Evolutionary conservation across 2,329 filamentous ascomycete species (phyloP).

Genomic region (Pyrenochaeta sp.): DNA sequence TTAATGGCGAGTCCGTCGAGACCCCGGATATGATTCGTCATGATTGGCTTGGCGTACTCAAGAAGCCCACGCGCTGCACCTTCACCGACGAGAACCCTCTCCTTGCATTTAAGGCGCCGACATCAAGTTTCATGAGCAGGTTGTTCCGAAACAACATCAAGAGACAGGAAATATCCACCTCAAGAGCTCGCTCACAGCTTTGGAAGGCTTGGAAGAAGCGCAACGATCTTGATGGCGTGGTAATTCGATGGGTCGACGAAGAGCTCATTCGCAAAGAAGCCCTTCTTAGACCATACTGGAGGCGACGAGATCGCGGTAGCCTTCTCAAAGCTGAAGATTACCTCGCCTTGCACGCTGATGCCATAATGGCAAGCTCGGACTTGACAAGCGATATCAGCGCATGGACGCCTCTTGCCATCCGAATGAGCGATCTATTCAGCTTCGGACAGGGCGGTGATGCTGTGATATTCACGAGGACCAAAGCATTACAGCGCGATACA

Average conservation of each 20-base stretch:
- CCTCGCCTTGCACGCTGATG: constrained; percentile 55
- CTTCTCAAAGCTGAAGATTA: constrained; percentile 50
- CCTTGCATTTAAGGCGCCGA: constrained; percentile 54
- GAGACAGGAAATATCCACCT: constrained; percentile 49
- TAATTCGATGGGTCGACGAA: constrained; percentile 53
- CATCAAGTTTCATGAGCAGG: constrained; percentile 43
- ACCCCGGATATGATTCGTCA: constrained; percentile 65
- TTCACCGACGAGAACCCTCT: constrained; percentile 62
- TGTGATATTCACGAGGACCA: constrained; percentile 59
- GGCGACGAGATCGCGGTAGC: constrained; percentile 48
- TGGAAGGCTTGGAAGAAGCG: constrained; percentile 54
- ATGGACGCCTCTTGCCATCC: constrained; percentile 62
- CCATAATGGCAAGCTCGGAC: constrained; percentile 62
- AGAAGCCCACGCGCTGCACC: constrained; percentile 49
- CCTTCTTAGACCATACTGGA: constrained; percentile 50
- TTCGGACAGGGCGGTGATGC: constrained; percentile 64
- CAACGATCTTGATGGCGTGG: constrained; percentile 48
- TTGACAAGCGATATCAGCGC: constrained; percentile 61
- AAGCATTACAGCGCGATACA: constrained; percentile 56
- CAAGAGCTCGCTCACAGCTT: constrained; percentile 48
- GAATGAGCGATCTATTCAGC: constrained; percentile 61
- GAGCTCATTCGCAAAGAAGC: constrained; percentile 48
- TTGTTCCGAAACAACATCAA: constrained; percentile 52
- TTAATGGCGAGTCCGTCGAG: constrained; percentile 60
- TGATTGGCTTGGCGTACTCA: constrained; percentile 52